phyloP scores from a whole-genome alignment of 345 rosid species.

The Cardamine resedifolia region DNA sequence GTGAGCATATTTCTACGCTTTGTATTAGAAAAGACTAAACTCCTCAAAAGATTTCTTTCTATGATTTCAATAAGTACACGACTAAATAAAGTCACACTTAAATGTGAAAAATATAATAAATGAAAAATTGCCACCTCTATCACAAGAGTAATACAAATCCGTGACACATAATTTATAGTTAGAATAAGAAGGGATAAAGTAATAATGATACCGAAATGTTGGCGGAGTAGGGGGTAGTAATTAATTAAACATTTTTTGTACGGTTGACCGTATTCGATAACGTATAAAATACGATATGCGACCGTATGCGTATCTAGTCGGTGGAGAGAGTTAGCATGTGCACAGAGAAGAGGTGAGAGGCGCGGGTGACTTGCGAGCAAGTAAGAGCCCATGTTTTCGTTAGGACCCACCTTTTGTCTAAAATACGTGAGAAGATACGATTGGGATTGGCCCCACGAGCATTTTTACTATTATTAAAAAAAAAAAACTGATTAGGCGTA shows the following conservation, averaged over 20 bases:
- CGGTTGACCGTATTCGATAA: constrained; percentile 36
- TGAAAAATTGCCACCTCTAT: constrained; percentile 27
- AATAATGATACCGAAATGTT: constrained; percentile 16
- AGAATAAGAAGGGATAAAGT: not conserved
- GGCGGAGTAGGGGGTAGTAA: constrained; percentile 25
- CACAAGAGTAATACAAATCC: constrained; percentile 29
- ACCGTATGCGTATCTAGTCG: constrained; percentile 39
- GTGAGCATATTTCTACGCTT: constrained; percentile 19
- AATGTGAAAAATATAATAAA: constrained; percentile 1
- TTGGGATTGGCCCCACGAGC: constrained; percentile 34
- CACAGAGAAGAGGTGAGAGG: constrained; percentile 45
- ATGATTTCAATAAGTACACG: constrained; percentile 26
- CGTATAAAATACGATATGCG: constrained; percentile 20
- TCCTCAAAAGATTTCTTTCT: constrained; percentile 31
- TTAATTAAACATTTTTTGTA: constrained; percentile 23
- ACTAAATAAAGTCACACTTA: constrained; percentile 23
- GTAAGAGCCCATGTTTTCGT: constrained; percentile 44
- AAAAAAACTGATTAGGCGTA: not conserved
- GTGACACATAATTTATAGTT: constrained; percentile 26
- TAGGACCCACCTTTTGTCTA: constrained; percentile 46
- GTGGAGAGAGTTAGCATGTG: constrained; percentile 56
- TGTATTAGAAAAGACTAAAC: constrained; percentile 23
- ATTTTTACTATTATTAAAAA: not conserved
- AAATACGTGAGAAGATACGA: constrained; percentile 40
- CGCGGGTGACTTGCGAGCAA: constrained; percentile 47